phyloP scores from a whole-genome alignment of 2,329 filamentous ascomycete genomes.

The Cercospora sesami region DNA sequence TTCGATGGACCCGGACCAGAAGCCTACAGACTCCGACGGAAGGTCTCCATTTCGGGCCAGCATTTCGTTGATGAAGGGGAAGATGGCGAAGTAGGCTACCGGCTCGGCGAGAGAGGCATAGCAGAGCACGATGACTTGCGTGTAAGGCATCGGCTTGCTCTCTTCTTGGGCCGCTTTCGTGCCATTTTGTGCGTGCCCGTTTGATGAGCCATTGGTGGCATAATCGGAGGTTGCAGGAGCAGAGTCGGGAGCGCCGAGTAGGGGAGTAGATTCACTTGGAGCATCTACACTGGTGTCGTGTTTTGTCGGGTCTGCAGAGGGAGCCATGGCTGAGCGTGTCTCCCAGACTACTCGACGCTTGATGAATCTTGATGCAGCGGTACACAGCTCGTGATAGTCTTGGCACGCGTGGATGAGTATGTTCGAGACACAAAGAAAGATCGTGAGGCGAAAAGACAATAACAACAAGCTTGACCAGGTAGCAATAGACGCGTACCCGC shows the following conservation, averaged over 20 bases:
- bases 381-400: neutral
- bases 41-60: constrained; percentile 65
- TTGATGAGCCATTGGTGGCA: constrained; percentile 14
- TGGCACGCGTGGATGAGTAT: neutral
- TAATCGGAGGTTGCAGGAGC: constrained; percentile 10
- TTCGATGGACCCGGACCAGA: constrained; percentile 75
- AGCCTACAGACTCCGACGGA: constrained; percentile 67
- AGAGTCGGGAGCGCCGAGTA: constrained; percentile 28
- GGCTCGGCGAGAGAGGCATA: constrained; percentile 73
- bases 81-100: constrained; percentile 79
- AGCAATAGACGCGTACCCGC: neutral
- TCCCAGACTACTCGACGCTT: neutral
- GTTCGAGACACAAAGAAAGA: neutral
- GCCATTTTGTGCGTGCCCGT: neutral
- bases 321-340: constrained; percentile 13
- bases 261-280: constrained; percentile 32
- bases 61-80: constrained; percentile 77
- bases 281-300: constrained; percentile 13
- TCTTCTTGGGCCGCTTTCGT: neutral
- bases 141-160: constrained; percentile 54
- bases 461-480: neutral
- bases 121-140: constrained; percentile 72
- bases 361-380: neutral
- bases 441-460: neutral
- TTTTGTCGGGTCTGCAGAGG: constrained; percentile 22